phyloP scores from a whole-genome alignment of 2,329 filamentous ascomycete genomes.

The Teratosphaeriaceae sp. region DNA sequence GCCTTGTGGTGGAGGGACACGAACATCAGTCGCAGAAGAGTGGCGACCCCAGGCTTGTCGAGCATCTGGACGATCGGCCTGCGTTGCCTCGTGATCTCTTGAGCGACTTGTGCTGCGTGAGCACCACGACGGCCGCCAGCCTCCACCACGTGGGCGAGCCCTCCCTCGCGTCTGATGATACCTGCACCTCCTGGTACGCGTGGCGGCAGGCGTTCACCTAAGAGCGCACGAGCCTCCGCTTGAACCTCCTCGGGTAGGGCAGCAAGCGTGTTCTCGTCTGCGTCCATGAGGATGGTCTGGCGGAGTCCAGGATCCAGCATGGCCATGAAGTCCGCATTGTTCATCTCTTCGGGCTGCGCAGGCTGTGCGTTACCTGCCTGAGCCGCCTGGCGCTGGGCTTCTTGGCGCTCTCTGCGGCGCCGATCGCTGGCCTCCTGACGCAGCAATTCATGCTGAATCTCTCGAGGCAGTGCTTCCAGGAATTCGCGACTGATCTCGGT shows the following conservation, averaged over 20 bases:
- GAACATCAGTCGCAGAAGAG: constrained; percentile 97
- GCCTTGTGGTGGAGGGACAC: constrained; percentile 86
- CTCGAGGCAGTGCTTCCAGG: constrained; percentile 81
- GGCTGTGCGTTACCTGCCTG: constrained; percentile 38
- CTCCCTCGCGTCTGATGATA: constrained; percentile 1
- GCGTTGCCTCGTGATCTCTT: constrained; percentile 49
- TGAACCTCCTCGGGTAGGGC: constrained; percentile 79
- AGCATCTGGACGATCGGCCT: constrained; percentile 91
- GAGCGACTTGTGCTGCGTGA: constrained; percentile 25
- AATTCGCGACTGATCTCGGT: constrained; percentile 90
- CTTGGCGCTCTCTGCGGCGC: constrained; percentile 79
- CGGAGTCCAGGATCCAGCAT: constrained; percentile 80
- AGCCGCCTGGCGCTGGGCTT: constrained; percentile 59
- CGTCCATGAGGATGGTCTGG: constrained; percentile 82
- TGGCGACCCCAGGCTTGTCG: constrained; percentile 91
- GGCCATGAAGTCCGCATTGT: constrained; percentile 84
- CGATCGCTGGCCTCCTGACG: constrained; percentile 86
- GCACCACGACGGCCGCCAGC: constrained; percentile 6
- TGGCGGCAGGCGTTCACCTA: constrained; percentile 38
- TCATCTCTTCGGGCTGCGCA: constrained; percentile 70
- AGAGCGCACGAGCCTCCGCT: constrained; percentile 72
- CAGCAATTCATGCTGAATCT: constrained; percentile 83
- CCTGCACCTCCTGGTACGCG: constrained; percentile 9
- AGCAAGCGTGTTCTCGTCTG: constrained; percentile 80
- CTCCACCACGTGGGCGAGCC: constrained; percentile 9